phyloP scores from a whole-genome alignment of 805 yeast species.

The Debaryomyces hansenii region DNA sequence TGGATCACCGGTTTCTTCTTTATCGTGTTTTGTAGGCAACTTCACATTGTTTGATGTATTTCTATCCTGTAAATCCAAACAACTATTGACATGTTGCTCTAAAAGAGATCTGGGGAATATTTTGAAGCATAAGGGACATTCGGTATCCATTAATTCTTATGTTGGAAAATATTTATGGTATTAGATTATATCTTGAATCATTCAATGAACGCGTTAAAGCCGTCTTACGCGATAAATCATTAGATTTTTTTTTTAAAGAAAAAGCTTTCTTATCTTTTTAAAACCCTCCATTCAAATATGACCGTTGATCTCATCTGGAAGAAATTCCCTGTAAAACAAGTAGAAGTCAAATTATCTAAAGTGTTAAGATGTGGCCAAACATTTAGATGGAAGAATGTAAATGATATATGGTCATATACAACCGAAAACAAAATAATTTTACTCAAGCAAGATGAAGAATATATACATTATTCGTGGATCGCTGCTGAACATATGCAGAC shows the following conservation, averaged over 20 bases:
- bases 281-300: slow-evolving; percentile 10
- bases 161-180: background rate
- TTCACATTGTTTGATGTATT: background rate
- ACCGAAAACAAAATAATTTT: slow-evolving; percentile 60
- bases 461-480: slow-evolving; percentile 52
- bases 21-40: background rate
- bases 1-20: background rate
- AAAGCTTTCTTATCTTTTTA: background rate
- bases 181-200: background rate
- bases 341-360: slow-evolving; percentile 58
- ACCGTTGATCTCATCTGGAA: slow-evolving; percentile 25
- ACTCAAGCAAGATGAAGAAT: slow-evolving; percentile 55
- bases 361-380: slow-evolving; percentile 86
- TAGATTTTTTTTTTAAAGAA: no score
- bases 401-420: slow-evolving; percentile 67
- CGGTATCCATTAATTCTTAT: slow-evolving; percentile 10
- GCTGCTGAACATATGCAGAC: background rate
- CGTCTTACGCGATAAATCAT: background rate
- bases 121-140: slow-evolving; percentile 39
- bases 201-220: background rate
- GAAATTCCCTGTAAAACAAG: slow-evolving; percentile 15
- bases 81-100: slow-evolving; percentile 41
- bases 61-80: slow-evolving; percentile 33
- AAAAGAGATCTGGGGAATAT: slow-evolving; percentile 21
- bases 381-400: slow-evolving; percentile 70